Evolutionary conservation across 2,329 filamentous ascomycete genomes (phyloP).

Genomic region (Botrytis aclada): DNA sequence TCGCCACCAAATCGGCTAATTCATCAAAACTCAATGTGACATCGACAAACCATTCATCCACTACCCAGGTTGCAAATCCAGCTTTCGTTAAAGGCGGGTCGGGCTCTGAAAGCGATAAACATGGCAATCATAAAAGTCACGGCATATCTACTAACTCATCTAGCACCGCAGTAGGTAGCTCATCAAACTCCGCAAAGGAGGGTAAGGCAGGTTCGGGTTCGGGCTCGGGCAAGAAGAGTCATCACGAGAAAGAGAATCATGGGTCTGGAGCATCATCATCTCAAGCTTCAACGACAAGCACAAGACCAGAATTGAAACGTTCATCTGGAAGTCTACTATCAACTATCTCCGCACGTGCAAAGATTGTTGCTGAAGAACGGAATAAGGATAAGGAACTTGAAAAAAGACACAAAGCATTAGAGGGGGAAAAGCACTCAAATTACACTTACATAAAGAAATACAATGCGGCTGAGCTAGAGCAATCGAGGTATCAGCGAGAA

Average conservation of each 20-base stretch:
- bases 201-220: background rate
- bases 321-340: background rate
- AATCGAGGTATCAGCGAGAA: background rate
- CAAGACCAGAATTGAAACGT: background rate
- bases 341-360: background rate
- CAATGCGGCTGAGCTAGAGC: rapidly evolving
- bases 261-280: background rate
- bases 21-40: background rate
- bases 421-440: rapidly evolving
- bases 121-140: background rate
- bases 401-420: background rate
- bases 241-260: background rate
- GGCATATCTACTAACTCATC: background rate
- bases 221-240: background rate
- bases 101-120: background rate
- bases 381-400: background rate
- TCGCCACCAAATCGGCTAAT: background rate
- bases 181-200: background rate
- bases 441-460: background rate
- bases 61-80: background rate
- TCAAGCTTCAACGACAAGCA: background rate
- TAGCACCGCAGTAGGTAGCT: no score
- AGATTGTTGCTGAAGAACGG: background rate
- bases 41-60: background rate
- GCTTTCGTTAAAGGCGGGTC: no score